These are phyloP conservation scores for Geosiphon pyriformis DNA, from an alignment of 192 early-diverging fungal species.

Conservation along the genomic window DNA sequence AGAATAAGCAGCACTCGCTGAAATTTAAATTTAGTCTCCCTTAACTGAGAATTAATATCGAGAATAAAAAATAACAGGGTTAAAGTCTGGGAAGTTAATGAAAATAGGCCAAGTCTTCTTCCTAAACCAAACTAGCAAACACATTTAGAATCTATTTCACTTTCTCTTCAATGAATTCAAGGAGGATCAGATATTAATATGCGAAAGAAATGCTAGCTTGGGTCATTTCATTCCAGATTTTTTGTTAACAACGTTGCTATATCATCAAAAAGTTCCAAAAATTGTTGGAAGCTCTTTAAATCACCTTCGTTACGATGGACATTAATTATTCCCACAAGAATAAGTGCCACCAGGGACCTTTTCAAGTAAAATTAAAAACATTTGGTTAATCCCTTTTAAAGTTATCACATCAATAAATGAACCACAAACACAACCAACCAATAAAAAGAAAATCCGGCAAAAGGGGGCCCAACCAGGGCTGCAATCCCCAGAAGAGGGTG, in stretches of 20 bases:
- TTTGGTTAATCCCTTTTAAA: background rate
- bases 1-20: too few species aligned
- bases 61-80: too few species aligned
- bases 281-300: slow-evolving; percentile 13
- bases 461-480: slow-evolving; percentile 2
- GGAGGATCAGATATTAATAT: too few species aligned
- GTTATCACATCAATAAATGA: background rate
- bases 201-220: too few species aligned
- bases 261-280: slow-evolving; percentile 13
- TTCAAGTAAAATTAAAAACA: background rate
- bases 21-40: too few species aligned
- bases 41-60: too few species aligned
- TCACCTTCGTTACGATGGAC: slow-evolving; percentile 9
- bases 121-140: too few species aligned
- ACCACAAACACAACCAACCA: slow-evolving; percentile 4
- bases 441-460: slow-evolving; percentile 17
- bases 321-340: background rate
- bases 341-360: slow-evolving; percentile 7
- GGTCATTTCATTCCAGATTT: background rate
- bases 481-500: slow-evolving; percentile 1
- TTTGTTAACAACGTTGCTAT: background rate
- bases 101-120: too few species aligned
- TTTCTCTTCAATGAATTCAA: too few species aligned
- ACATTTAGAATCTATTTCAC: too few species aligned
- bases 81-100: too few species aligned